Base-by-base conservation (phyloP, 768 basidiomycete genomes). In the Lactarius akahatsu region DNA sequence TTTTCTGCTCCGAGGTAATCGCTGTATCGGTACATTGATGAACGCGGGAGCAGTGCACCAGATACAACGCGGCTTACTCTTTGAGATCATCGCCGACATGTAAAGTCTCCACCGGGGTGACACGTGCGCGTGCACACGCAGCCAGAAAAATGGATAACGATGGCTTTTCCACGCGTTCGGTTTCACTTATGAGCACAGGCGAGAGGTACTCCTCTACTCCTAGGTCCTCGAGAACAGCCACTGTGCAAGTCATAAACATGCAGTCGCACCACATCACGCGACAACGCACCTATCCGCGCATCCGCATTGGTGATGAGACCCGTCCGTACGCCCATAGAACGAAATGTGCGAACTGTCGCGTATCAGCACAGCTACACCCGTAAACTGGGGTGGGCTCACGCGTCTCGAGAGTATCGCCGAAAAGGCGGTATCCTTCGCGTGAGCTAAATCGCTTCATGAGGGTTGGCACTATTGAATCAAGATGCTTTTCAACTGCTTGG, bases 21-120 rank as follows among this genome's bases (percentile, higher is more conserved):
- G 59, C 90, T 92, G 70, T 10, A 41, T 26, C 28, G 54, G 3
- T 9, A 41, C 28, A 65, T 70, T 52, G 47, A 32, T 28, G 36
- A 43, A 11, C 8, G 28, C 10, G 54, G 32, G 52, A 57, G 32
- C 2, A 4, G 45, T 36, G 9, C 23, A 30, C 34, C 23, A 2
- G 34, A 59, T n/a, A n/a, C 26, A 28, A 57, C 18, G 40, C 26
- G n/a, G 38, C 56, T 47, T 55, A 91, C 91, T 83, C 81, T 58
- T 80, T 73, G 36, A 91, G 73, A 68, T 92, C 90, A 72, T 94
- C 91, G 0, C 92, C 92, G 47, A 93, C 82, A 69, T 94, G 91
- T 23, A 92, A 72, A 41, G 81, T 82, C 71, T 89, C 71, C 1
- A 78, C 72, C 1, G 9, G 65, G 10, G 64, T 61, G 28, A 85